Percentiles rank a stretch among this genome's conserved stretches.
Conservation (phyloP, 805 yeast genomes). For the Kazachstania taianensis region DNA sequence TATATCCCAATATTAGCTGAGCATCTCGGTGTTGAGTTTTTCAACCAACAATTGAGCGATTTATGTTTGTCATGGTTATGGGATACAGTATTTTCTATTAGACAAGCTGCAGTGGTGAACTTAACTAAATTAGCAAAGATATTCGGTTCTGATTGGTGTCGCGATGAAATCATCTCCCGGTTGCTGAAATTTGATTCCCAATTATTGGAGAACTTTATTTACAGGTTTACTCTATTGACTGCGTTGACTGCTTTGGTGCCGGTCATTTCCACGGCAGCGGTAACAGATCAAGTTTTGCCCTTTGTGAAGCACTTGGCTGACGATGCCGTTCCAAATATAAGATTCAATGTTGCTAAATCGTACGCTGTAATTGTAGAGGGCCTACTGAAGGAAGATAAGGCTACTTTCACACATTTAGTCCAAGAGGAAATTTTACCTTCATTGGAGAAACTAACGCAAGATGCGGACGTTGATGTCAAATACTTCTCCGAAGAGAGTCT, state of each 20-base stretch:
- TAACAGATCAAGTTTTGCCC: slow-evolving; percentile 62
- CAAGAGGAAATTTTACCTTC: slow-evolving; percentile 48
- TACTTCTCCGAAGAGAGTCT: slow-evolving; percentile 68
- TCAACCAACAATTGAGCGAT: slow-evolving; percentile 83
- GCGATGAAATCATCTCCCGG: slow-evolving; percentile 68
- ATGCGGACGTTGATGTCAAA: slow-evolving; percentile 81
- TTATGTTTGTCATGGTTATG: slow-evolving; percentile 96
- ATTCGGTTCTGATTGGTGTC: slow-evolving; percentile 93
- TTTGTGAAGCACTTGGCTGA: slow-evolving; percentile 59
- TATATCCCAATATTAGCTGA: slow-evolving; percentile 91
- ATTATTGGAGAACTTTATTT: slow-evolving; percentile 58
- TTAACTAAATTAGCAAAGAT: slow-evolving; percentile 69
- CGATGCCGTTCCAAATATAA: slow-evolving; percentile 88
- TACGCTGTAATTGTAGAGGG: slow-evolving; percentile 52
- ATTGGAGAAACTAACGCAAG: slow-evolving; percentile 54
- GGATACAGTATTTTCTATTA: slow-evolving; percentile 93
- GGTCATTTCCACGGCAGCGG: slow-evolving; percentile 49
- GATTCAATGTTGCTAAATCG: slow-evolving; percentile 90
- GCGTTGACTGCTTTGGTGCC: slow-evolving; percentile 78
- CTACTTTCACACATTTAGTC: slow-evolving; percentile 31
- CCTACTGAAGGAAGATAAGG: slow-evolving; percentile 27
- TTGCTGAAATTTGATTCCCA: slow-evolving; percentile 41
- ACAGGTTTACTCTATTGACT: slow-evolving; percentile 82
- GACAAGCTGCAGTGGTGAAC: slow-evolving; percentile 91
- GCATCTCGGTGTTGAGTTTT: slow-evolving; percentile 87